Evolutionary conservation across 2,329 filamentous ascomycete genomes (phyloP).

Genomic region (Penicillium sp.): DNA sequence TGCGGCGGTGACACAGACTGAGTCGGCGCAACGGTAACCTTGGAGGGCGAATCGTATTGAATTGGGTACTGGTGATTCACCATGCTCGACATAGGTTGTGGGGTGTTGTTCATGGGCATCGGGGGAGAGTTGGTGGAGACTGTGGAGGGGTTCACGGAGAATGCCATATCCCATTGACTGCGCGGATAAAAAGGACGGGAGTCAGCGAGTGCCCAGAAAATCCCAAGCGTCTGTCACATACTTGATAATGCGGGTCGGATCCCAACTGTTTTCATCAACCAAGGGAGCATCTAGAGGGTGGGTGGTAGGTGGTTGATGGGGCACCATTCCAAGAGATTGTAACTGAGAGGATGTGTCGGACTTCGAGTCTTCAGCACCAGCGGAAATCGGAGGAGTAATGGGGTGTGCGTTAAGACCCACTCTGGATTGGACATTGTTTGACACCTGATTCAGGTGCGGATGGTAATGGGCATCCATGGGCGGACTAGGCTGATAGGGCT

Average conservation of each 20-base stretch:
- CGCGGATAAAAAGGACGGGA: background rate
- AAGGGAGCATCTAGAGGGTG: conserved; percentile 56
- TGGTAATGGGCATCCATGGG: conserved; percentile 50
- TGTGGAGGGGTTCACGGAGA: conserved; percentile 65
- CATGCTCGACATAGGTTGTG: conserved; percentile 27
- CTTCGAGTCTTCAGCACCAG: conserved; percentile 69
- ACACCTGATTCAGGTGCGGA: conserved; percentile 49
- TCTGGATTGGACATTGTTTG: conserved; percentile 45
- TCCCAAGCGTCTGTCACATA: conserved; percentile 50
- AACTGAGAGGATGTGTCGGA: conserved; percentile 68
- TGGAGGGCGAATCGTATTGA: conserved; percentile 33
- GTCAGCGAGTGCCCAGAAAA: conserved; percentile 24
- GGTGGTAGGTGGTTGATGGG: conserved; percentile 33
- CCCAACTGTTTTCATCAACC: conserved; percentile 71
- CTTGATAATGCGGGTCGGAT: conserved; percentile 86
- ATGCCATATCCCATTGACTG: conserved; percentile 94
- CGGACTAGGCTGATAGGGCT: conserved; percentile 61
- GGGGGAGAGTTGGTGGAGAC: conserved; percentile 42
- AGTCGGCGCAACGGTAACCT: conserved; percentile 29
- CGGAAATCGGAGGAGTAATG: conserved; percentile 77
- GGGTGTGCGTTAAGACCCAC: conserved; percentile 61
- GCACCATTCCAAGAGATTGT: conserved; percentile 54
- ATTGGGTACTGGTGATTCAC: conserved; percentile 34
- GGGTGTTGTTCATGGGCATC: conserved; percentile 35
- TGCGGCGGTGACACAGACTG: conserved; percentile 35